These are phyloP conservation scores for Boletus edulis DNA, from an alignment of 768 basidiomycete genomes.

Conservation along the genomic window DNA sequence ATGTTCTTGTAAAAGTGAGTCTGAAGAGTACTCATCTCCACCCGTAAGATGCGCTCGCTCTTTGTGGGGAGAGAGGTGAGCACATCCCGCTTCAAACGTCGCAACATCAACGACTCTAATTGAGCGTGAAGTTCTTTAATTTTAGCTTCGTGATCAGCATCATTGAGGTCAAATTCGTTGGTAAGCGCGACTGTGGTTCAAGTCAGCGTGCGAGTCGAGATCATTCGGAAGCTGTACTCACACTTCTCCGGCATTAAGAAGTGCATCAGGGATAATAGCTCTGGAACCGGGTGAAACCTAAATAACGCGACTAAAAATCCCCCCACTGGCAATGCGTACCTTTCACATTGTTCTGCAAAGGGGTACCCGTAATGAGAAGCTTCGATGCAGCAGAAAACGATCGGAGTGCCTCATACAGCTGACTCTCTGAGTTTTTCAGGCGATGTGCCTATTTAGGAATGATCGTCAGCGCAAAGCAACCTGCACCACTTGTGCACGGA, in stretches of 20 bases:
- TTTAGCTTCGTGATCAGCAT: conserved; percentile 89
- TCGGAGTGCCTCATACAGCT: conserved; percentile 90
- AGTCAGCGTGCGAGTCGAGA: conserved; percentile 4
- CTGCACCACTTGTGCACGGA: conserved; percentile 30
- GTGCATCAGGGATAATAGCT: conserved; percentile 95
- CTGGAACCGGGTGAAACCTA: conserved; percentile 39
- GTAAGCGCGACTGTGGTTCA: conserved; percentile 71
- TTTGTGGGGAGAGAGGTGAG: conserved; percentile 95
- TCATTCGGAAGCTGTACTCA: conserved; percentile 35
- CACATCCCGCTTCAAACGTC: conserved; percentile 94
- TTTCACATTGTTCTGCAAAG: conserved; percentile 98
- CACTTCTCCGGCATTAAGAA: conserved; percentile 99
- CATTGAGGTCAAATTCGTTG: conserved; percentile 93
- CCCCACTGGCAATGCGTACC: conserved; percentile 45
- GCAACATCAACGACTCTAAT: conserved; percentile 90
- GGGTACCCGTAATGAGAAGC: conserved; percentile 96
- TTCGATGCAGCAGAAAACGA: conserved; percentile 89
- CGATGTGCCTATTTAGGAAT: conserved; percentile 74
- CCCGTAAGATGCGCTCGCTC: conserved; percentile 95
- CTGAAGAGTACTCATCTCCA: conserved; percentile 96
- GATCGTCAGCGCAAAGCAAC: conserved; percentile 15
- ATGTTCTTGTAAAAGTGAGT: conserved; percentile 99
- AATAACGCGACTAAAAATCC: conserved; percentile 4
- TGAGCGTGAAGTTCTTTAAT: conserved; percentile 96
- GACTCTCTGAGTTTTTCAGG: conserved; percentile 96